phyloP scores from a whole-genome alignment of 306 rosid genomes.

The Myrica gale region DNA sequence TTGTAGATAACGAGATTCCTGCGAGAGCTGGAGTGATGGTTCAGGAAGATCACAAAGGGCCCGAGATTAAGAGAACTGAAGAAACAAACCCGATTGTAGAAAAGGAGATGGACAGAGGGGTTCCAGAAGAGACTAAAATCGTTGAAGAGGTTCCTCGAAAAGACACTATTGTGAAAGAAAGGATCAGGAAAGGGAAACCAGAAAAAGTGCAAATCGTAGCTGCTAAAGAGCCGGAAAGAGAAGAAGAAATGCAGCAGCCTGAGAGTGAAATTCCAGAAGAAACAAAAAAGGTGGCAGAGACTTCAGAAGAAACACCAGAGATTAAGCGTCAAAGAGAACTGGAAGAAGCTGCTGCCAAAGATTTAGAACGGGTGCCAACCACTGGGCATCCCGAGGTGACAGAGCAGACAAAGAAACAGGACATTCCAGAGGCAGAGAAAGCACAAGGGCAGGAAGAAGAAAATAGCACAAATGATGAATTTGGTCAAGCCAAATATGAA shows the following conservation, averaged over 20 bases:
- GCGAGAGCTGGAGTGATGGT: not conserved
- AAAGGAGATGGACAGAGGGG: not conserved
- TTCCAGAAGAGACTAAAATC: not conserved
- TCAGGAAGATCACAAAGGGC: not conserved
- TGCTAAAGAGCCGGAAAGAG: not conserved
- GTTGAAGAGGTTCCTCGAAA: not conserved
- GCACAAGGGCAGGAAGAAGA: not conserved
- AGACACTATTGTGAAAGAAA: not conserved
- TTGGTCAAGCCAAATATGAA: constrained; percentile 2
- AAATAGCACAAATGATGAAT: not conserved
- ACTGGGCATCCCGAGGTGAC: constrained; percentile 6
- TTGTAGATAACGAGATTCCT: not conserved
- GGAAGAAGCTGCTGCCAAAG: not conserved
- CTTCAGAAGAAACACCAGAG: not conserved
- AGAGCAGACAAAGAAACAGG: constrained; percentile 22
- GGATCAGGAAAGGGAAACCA: not conserved
- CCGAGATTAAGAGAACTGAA: not conserved
- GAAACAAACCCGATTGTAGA: not conserved
- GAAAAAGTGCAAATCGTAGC: not conserved
- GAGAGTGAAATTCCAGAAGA: not conserved
- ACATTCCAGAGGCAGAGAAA: constrained; percentile 8
- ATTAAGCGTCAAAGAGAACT: constrained; percentile 6
- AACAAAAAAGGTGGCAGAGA: not conserved
- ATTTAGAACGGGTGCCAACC: not conserved
- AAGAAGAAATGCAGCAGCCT: not conserved